Base-by-base conservation (phyloP, 1,139 yeast genomes). In the Suhomyces coccinellae region DNA sequence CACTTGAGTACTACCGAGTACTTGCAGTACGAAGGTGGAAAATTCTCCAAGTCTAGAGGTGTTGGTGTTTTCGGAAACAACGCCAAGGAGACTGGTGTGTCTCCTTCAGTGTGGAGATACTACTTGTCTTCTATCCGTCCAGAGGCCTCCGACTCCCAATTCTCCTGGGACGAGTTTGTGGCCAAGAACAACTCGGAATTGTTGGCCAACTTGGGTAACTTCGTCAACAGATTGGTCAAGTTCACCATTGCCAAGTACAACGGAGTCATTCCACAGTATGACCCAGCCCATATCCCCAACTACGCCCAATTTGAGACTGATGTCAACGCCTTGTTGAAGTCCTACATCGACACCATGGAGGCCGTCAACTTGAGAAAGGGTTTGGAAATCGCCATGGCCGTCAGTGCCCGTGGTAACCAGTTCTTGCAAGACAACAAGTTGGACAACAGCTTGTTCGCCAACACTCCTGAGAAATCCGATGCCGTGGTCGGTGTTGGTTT, bases 11-110 rank as follows among this genome's bases (percentile, higher is more conserved):
- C 99, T 42, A 93, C 99, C 13, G 99, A 93, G 70, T 93, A 93
- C 63, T 77, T 93, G 61, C 98, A 93, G 68, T 93, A 93, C 63
- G 99, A 93, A 73, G 95, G 95, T 50, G 99, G 99, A 52, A 93
- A 95, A 67, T 93, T 93, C 72, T 91, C 98, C 50, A 93, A 93
- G 71, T 88, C 97, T 24, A 83, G 99, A 71, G 95, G 95, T 55
- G 80, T 93, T 49, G 99, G 99, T 67, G 99, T 93, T 26, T 93
- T 93, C 62, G 99, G 99, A 62, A 91, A 93, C 72, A 90, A 89
- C 63, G 99, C 99, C 34, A 83, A 89, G 69, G 97, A 87, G 34
- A 87, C 95, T 33, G 97, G 97, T 33, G 69, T 93, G 31, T 75
- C 96, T 2, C 83, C 98, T 36, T 85, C 96, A 33, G 97, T 93